These are phyloP conservation scores for Strobilomyces echinocephalus DNA, from an alignment of 768 basidiomycete genomes.

Conservation along the genomic window DNA sequence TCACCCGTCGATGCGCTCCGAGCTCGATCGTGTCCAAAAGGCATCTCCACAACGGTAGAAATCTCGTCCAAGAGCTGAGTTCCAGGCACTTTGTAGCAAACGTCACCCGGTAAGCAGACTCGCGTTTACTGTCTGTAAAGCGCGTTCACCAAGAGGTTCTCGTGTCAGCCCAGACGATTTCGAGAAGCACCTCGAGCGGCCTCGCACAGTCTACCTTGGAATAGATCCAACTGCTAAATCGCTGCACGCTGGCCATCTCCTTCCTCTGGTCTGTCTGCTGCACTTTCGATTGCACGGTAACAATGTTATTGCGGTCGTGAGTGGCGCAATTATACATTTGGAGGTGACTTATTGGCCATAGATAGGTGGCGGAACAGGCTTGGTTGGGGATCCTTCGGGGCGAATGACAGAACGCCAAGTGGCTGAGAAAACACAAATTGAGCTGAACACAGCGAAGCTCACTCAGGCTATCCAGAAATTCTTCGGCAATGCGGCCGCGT, in stretches of 20 bases:
- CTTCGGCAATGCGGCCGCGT: constrained; percentile 59
- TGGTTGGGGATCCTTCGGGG: constrained; percentile 96
- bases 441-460: constrained; percentile 62
- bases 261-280: constrained; percentile 80
- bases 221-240: constrained; percentile 90
- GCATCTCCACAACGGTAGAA: constrained; percentile 17
- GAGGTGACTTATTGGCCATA: constrained; percentile 29
- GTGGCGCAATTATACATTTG: constrained; percentile 24
- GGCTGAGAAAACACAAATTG: constrained; percentile 54
- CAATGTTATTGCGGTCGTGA: constrained; percentile 74
- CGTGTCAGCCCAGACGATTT: constrained; percentile 40
- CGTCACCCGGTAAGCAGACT: constrained; percentile 31
- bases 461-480: constrained; percentile 64
- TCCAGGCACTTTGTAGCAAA: constrained; percentile 33
- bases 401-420: constrained; percentile 74
- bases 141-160: constrained; percentile 1
- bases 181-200: constrained; percentile 30
- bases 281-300: constrained; percentile 91
- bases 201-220: constrained; percentile 73
- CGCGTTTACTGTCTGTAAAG: neutral
- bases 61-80: constrained; percentile 32
- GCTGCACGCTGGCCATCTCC: constrained; percentile 89
- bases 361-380: constrained; percentile 95
- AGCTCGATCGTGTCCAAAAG: constrained; percentile 5
- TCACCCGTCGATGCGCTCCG: constrained; percentile 16